Conservation (phyloP, 208 protist genomes). For the Angomonas deanei region DNA sequence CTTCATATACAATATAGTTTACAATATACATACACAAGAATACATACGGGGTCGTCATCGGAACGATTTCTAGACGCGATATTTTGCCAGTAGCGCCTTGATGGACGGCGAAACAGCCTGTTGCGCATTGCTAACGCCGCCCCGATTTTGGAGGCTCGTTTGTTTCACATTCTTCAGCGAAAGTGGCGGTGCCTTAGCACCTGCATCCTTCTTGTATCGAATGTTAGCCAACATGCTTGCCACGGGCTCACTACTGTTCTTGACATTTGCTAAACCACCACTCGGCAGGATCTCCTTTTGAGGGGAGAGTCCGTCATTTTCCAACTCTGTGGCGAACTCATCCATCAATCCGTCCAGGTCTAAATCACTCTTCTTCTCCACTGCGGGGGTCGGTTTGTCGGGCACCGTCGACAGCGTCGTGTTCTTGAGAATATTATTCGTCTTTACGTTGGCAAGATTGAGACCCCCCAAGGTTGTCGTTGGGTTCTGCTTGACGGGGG, state of each 20-base stretch:
- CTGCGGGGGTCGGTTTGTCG: not conserved
- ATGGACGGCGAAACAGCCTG: slow-evolving; percentile 55
- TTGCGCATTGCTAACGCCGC: slow-evolving; percentile 1
- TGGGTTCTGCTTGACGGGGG: not conserved
- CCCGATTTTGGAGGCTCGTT: slow-evolving; percentile 11
- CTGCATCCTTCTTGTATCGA: not conserved
- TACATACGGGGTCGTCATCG: not conserved
- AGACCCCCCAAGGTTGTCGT: slow-evolving; percentile 1
- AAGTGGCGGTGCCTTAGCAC: not conserved
- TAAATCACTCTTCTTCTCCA: slow-evolving; percentile 19
- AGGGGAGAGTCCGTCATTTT: slow-evolving; percentile 33
- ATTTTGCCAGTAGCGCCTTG: slow-evolving; percentile 56
- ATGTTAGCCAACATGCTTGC: not conserved
- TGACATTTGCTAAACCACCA: not conserved
- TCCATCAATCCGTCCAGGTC: slow-evolving; percentile 68
- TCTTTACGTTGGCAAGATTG: slow-evolving; percentile 18
- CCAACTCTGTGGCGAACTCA: slow-evolving; percentile 67
- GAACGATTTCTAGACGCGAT: not conserved
- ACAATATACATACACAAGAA: slow-evolving; percentile 13
- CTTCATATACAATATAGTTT: not conserved
- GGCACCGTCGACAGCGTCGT: not conserved
- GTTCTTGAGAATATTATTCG: not conserved
- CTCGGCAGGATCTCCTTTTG: slow-evolving; percentile 10
- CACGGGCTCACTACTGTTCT: not conserved
- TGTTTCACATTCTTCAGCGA: not conserved